Percentiles rank a stretch among this genome's conserved stretches.
Conservation (phyloP, 1,284 basidiomycete genomes). For the Agaricales sp. region DNA sequence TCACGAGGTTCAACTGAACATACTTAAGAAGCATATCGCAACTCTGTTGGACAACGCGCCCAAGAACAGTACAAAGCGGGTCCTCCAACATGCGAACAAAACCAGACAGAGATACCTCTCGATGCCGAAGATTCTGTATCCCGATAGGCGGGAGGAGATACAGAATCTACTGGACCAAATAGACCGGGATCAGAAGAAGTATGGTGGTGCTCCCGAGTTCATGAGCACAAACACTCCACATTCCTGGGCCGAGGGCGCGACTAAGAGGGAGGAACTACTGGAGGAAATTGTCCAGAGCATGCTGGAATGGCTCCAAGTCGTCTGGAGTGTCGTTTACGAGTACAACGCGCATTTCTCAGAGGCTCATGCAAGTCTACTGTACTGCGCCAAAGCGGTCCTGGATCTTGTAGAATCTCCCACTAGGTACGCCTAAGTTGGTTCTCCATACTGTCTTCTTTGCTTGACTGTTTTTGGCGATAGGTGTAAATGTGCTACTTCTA, state of each 20-base stretch:
- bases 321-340: conserved; percentile 52
- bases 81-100: background rate
- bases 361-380: conserved; percentile 48
- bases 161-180: background rate
- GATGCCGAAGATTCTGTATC: background rate
- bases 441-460: conserved; percentile 29
- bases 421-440: conserved; percentile 5
- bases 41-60: background rate
- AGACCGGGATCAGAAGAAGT: background rate
- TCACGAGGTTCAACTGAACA: background rate
- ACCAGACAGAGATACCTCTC: background rate
- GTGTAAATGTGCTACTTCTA: conserved; percentile 29
- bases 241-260: background rate
- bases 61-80: background rate
- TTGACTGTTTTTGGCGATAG: conserved; percentile 15
- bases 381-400: conserved; percentile 31
- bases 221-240: background rate
- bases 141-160: background rate
- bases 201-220: background rate
- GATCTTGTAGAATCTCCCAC: conserved; percentile 28
- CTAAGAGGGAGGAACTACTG: conserved; percentile 40
- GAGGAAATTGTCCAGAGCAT: conserved; percentile 43
- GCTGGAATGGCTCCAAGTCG: conserved; percentile 44
- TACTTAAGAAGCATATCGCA: background rate
- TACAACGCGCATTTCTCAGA: conserved; percentile 36